phyloP scores from a whole-genome alignment of 1,139 yeast genomes.

The Diutina siamensis region DNA sequence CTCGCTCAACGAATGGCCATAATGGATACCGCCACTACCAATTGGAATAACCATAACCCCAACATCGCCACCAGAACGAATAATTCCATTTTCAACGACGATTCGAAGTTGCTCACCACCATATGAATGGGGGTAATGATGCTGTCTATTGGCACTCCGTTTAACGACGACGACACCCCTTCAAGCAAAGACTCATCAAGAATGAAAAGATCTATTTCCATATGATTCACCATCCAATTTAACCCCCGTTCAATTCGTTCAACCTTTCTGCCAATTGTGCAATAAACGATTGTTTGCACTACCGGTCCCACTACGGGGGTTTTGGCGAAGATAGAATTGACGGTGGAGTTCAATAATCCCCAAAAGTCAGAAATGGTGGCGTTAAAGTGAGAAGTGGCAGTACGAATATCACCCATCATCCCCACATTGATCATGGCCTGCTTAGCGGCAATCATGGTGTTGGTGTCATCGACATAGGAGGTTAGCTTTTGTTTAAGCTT shows the following conservation, averaged over 20 bases:
- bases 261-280: constrained; percentile 69
- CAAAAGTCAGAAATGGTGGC: not conserved
- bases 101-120: not conserved
- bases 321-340: constrained; percentile 40
- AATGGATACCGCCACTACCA: constrained; percentile 30
- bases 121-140: constrained; percentile 1
- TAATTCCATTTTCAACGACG: constrained; percentile 23
- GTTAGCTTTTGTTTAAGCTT: not conserved
- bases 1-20: too few relatives aligned
- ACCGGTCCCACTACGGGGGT: constrained; percentile 54
- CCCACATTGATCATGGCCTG: not conserved
- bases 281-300: constrained; percentile 55
- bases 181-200: constrained; percentile 18
- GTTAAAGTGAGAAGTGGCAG: not conserved
- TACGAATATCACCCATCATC: not conserved
- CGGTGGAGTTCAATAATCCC: constrained; percentile 17
- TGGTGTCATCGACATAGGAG: not conserved
- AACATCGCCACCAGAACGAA: constrained; percentile 31
- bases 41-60: constrained; percentile 37
- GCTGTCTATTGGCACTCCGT: not conserved
- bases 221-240: constrained; percentile 63
- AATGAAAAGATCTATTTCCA: constrained; percentile 48
- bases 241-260: constrained; percentile 55
- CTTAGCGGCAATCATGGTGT: not conserved
- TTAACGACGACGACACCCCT: constrained; percentile 19